Percentiles rank a stretch among this genome's conserved stretches.
Evolutionary conservation across 345 rosid genomes (phyloP).

Genomic region (Orychophragmus violaceus): DNA sequence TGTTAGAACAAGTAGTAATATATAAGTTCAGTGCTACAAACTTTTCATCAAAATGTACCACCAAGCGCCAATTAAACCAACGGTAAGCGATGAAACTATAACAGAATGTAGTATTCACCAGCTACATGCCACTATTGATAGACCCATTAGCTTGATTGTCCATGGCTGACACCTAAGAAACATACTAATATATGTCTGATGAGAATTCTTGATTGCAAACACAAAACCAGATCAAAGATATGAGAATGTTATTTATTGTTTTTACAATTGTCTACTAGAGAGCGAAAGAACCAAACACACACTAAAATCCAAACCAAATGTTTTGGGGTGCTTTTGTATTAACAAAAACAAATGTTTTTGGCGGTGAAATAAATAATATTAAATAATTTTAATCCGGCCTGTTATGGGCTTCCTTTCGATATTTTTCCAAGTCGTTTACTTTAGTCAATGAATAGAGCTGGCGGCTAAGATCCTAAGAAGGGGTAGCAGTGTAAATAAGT

Average conservation of each 20-base stretch:
- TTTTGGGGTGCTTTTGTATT: conserved; percentile 7
- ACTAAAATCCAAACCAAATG: conserved; percentile 1
- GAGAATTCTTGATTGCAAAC: neutral
- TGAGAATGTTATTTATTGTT: too few relatives aligned
- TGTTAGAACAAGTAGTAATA: neutral
- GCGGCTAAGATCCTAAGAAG: conserved; percentile 22
- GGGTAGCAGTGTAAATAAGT: conserved; percentile 11
- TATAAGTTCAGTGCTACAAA: neutral
- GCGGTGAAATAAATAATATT: neutral
- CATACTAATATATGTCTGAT: neutral
- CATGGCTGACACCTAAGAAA: conserved; percentile 90
- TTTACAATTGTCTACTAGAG: too few relatives aligned
- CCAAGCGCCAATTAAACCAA: conserved; percentile 52
- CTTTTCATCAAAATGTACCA: conserved; percentile 52
- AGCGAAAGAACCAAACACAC: too few relatives aligned
- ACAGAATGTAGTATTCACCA: conserved; percentile 64
- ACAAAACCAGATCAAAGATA: neutral
- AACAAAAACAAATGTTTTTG: neutral
- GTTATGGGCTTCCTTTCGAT: neutral
- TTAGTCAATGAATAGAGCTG: too few relatives aligned
- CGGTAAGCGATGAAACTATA: conserved; percentile 40
- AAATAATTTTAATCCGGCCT: neutral
- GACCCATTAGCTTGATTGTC: conserved; percentile 75
- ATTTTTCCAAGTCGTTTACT: too few relatives aligned
- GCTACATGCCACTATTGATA: conserved; percentile 49